Evolutionary conservation across 495 filamentous ascomycete genomes (phyloP).

Genomic region (Bacidia rubella): DNA sequence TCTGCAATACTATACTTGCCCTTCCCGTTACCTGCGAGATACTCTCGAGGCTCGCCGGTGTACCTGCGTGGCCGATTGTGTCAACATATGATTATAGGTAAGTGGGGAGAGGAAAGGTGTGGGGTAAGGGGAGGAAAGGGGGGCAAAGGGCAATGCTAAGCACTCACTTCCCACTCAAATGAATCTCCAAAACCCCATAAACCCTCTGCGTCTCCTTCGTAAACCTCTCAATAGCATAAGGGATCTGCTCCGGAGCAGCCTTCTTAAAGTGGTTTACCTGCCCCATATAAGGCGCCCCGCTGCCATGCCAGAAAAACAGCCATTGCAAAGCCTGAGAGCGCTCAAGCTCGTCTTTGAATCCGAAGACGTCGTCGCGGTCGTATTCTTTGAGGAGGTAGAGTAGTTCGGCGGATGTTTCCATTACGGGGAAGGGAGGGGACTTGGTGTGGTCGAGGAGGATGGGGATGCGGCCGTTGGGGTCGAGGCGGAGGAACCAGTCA

Average conservation of each 20-base stretch:
- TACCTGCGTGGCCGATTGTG: conserved; percentile 16
- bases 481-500: conserved; percentile 41
- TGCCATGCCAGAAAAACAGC: conserved; percentile 29
- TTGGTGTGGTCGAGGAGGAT: conserved; percentile 36
- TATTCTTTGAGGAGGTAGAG: conserved; percentile 35
- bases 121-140: no score
- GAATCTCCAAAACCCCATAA: conserved; percentile 41
- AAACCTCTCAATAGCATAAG: conserved; percentile 40
- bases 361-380: conserved; percentile 33
- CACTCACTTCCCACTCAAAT: conserved; percentile 20
- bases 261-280: conserved; percentile 25
- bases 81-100: no score
- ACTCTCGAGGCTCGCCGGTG: conserved; percentile 31
- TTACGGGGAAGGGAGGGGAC: conserved; percentile 37
- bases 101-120: no score
- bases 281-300: conserved; percentile 12
- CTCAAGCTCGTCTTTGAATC: conserved; percentile 22
- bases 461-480: conserved; percentile 40
- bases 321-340: conserved; percentile 19
- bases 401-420: conserved; percentile 39
- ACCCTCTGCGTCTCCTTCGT: conserved; percentile 39
- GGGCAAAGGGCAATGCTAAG: no score
- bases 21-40: conserved; percentile 39
- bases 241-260: conserved; percentile 31
- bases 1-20: conserved; percentile 42